Base-by-base conservation (phyloP, 176 grass and related monocot species). In the Themeda triandra region DNA sequence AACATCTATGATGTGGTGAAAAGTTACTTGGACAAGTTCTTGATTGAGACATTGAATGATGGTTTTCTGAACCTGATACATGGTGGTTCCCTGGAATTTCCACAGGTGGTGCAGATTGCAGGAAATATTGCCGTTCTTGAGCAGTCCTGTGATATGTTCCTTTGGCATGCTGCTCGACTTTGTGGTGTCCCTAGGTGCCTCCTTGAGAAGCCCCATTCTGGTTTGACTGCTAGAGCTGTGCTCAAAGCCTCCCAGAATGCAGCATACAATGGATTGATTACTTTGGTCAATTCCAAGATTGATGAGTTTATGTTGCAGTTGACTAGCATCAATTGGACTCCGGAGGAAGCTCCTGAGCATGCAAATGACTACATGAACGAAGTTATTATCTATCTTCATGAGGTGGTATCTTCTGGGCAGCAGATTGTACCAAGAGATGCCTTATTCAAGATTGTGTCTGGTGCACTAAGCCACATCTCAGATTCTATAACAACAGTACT, bases 361-460 rank as follows among this genome's bases (percentile, higher is more conserved):
- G 87, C 46, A 24, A 97, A 97, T 88, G 94, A 97, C 74, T 97
- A 97, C 62, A 97, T 97, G 80, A 92, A 97, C 36, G 94, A 90
- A 74, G 83, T 94, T 19, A 35, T 97, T 60, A 84, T 97, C 66
- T 94, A 82, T 83, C 89, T 97, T 19, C 79, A 94, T 77, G 73
- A 29, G 2, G 60, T 94, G 42, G 48, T 92, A 17, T 92, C 92
- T 33, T 79, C 82, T 60, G 89, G 89, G 63, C 85, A 90, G 69
- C 87, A 94, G 66, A 88, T 92, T 79, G 74, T 97, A 68, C 89
- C 92, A 42, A 86, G 80, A 48, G 94, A 97, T 10, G 89, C 85
- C 0, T 75, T 97, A 31, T 92, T 87, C 78, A 90, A 91, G 76
- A 53, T 97, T 35, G 84, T 80, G 54, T 87, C 80, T 67, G 87